phyloP scores from a whole-genome alignment of 306 rosid species.

The Ammopiptanthus mongolicus region DNA sequence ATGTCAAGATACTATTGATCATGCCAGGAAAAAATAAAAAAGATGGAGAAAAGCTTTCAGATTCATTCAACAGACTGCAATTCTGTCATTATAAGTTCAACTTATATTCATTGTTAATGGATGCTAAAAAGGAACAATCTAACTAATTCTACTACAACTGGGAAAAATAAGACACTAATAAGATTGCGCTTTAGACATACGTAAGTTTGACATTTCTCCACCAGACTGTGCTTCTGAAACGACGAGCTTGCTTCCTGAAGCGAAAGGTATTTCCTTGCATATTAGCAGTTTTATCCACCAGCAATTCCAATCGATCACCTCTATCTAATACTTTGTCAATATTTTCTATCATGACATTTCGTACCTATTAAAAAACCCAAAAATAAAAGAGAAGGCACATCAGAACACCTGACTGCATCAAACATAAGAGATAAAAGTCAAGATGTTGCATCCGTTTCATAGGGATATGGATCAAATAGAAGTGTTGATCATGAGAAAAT shows the following conservation, averaged over 20 bases:
- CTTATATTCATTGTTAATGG: not conserved
- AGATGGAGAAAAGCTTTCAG: not conserved
- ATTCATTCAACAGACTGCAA: not conserved
- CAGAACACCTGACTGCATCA: not conserved
- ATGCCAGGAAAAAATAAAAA: not conserved
- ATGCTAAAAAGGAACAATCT: not conserved
- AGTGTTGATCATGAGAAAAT: not conserved
- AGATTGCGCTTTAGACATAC: slow-evolving; percentile 33
- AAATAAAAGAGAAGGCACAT: not conserved
- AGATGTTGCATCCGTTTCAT: not conserved
- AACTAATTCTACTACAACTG: not conserved
- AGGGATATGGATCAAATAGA: not conserved
- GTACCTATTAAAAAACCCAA: slow-evolving; percentile 45
- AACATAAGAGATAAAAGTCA: not conserved
- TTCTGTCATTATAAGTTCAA: not conserved
- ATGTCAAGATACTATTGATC: not conserved
- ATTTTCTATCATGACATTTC: slow-evolving; percentile 94
- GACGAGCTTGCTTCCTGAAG: slow-evolving; percentile 96
- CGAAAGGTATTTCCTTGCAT: slow-evolving; percentile 97
- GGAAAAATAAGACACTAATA: not conserved
- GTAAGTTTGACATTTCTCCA: slow-evolving; percentile 96
- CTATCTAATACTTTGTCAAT: slow-evolving; percentile 94
- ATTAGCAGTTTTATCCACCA: slow-evolving; percentile 87
- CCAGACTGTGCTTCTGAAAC: slow-evolving; percentile 88
- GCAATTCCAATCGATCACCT: slow-evolving; percentile 93